Base-by-base conservation (phyloP, 148 eudicot genomes). In the Diospyros lotus region DNA sequence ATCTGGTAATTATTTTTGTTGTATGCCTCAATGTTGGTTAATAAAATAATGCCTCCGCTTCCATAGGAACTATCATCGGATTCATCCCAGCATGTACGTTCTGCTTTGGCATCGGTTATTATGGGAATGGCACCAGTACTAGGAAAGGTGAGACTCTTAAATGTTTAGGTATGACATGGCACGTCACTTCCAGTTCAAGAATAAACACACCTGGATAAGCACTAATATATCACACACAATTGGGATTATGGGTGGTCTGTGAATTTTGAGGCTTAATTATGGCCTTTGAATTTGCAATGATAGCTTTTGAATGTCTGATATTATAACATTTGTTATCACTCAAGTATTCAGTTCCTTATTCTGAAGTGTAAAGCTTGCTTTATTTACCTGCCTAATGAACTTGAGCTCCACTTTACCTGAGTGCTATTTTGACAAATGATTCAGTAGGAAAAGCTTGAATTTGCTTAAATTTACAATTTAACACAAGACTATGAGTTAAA, bases 41-140 rank as follows among this genome's bases (percentile, higher is more conserved):
- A 50, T 2, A 64, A 53, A 45, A 42, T 17, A 52, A 12, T 64
- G 41, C 63, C 18, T 64, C 65, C 39, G 38, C 63, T 73, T 61
- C 62, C 85, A 79, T 78, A 94, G 98, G 98, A 94, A 52, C 69
- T 94, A 75, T 94, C 98, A 62, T 91, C 95, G 6, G 98, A 94
- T 81, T 94, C 98, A 74, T 94, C 98, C 60, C 98, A 91, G 86
- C 98, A 94, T 84, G 98, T 94, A 71, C 93, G 98, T 53, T 94
- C 98, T 80, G 98, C 98, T 68, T 86, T 94, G 81, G 98, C 98
- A 45, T 94, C 98, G 59, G 98, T 94, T 58, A 94, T 94, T 74
- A 94, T 94, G 98, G 98, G 98, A 83, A 94, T 94, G 98, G 98
- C 98, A 68, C 97, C 98, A 75, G 87, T 94, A 46, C 77, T 94